These are phyloP conservation scores for Arabis hirsuta DNA, from an alignment of 345 rosid species.

Conservation along the genomic window DNA sequence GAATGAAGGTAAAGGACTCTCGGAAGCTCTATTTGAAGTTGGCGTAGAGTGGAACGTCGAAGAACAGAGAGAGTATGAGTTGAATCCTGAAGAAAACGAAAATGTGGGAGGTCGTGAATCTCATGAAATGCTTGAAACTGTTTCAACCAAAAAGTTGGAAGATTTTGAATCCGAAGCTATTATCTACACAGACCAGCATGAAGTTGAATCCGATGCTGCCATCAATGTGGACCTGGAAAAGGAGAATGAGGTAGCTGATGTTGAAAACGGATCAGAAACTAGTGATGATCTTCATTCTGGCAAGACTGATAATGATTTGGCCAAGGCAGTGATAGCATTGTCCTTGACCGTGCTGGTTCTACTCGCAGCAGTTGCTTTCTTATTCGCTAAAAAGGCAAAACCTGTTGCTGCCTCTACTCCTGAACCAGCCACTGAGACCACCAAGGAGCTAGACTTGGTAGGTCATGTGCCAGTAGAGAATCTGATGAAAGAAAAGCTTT, in stretches of 20 bases:
- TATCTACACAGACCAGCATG: conserved; percentile 19
- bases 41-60: neutral
- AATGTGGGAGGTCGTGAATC: conserved; percentile 1
- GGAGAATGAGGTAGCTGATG: conserved; percentile 3
- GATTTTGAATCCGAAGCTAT: conserved; percentile 9
- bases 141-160: neutral
- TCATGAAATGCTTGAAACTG: conserved; percentile 15
- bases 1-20: conserved; percentile 10
- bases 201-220: conserved; percentile 16
- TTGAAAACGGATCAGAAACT: too few species aligned
- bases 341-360: conserved; percentile 48
- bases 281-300: too few species aligned
- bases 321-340: conserved; percentile 26
- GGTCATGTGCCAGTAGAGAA: conserved; percentile 3
- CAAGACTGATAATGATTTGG: too few species aligned
- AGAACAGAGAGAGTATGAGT: conserved; percentile 27
- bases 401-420: conserved; percentile 5
- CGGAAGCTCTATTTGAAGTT: neutral
- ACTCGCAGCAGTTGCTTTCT: conserved; percentile 45
- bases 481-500: conserved; percentile 33
- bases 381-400: conserved; percentile 42
- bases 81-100: conserved; percentile 34
- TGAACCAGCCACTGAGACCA: conserved; percentile 1
- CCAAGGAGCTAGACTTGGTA: neutral
- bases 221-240: conserved; percentile 3